Conservation (phyloP, 352 stramenopile genomes). For the Globisporangium cederbergense region DNA sequence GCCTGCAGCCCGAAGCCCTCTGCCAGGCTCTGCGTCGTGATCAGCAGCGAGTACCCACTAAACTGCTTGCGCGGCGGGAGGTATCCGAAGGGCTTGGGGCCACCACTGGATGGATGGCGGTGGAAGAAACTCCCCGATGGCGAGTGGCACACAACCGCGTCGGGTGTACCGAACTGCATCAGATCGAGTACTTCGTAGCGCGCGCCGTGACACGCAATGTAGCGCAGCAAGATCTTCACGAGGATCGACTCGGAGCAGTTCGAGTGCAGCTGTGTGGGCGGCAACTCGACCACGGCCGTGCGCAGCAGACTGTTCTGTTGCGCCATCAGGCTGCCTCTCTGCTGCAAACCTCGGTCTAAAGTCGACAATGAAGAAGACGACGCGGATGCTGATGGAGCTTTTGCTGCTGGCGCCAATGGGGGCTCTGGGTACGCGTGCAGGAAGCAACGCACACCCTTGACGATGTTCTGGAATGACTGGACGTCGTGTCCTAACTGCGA, state of each 20-base stretch:
- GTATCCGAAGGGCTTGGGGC: slow-evolving; percentile 21
- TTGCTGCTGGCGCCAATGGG: background rate
- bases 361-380: background rate
- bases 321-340: slow-evolving; percentile 18
- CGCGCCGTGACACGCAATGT: slow-evolving; percentile 78
- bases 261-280: slow-evolving; percentile 56
- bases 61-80: slow-evolving; percentile 21
- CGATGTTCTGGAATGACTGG: slow-evolving; percentile 67
- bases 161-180: slow-evolving; percentile 81
- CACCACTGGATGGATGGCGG: slow-evolving; percentile 31
- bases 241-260: slow-evolving; percentile 70
- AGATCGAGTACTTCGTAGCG: slow-evolving; percentile 83
- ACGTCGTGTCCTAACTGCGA: slow-evolving; percentile 31
- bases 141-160: slow-evolving; percentile 79
- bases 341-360: slow-evolving; percentile 4
- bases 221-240: slow-evolving; percentile 76
- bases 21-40: slow-evolving; percentile 65
- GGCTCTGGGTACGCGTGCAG: slow-evolving; percentile 50
- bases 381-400: background rate
- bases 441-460: slow-evolving; percentile 78
- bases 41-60: slow-evolving; percentile 67
- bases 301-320: slow-evolving; percentile 43
- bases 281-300: slow-evolving; percentile 52
- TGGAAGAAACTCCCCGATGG: slow-evolving; percentile 78
- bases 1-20: slow-evolving; percentile 26